Evolutionary conservation across 441 rosid genomes (phyloP), one percentile per base, ranked within the genome.

Genomic region (Viola pubescens): DNA sequence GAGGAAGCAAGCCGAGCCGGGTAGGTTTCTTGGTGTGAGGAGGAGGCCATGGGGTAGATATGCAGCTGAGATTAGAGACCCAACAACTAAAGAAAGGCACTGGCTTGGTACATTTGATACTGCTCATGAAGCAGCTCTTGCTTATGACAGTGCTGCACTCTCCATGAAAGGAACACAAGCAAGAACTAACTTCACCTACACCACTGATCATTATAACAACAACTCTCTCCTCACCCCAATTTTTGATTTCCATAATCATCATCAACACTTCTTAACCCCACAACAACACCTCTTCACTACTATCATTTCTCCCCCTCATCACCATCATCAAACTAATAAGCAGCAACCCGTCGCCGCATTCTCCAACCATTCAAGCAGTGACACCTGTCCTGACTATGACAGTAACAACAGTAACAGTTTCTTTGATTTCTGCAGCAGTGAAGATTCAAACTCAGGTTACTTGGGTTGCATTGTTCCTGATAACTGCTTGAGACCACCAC

Each of bases 61-160:
- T 56, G 97, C 97, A 0, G 95, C 97, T 2, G 95, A 90, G 72
- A 87, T 90, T 12, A 70, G 97, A 66, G 94, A 90, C 82, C 95
- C 95, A 3, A 79, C 87, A 4, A 90, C 94, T n/a, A 90, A 90
- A 76, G 97, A 87, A 73, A 82, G 95, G 71, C 95, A 87, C 57
- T 90, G 97, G 95, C 89, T 83, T 4, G 97, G 95, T 49, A 90
- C 97, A 0, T 90, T 90, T 49, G 94, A 90, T 69, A 90, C 97
- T 11, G 97, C 97, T 53, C 91, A 87, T 13, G 97, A 87, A 74
- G 94, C 92, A 0, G 95, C 97, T 60, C 84, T 90, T 56, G 95
- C 95, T 50, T 90, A 87, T 68, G 97, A 90, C 58, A 77, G 94
- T 65, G 95, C 97, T 44, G 97, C 97, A 4, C 89, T 90, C 16